Base-by-base conservation (phyloP, 768 basidiomycete species). In the Chlorophyllum brunneum region DNA sequence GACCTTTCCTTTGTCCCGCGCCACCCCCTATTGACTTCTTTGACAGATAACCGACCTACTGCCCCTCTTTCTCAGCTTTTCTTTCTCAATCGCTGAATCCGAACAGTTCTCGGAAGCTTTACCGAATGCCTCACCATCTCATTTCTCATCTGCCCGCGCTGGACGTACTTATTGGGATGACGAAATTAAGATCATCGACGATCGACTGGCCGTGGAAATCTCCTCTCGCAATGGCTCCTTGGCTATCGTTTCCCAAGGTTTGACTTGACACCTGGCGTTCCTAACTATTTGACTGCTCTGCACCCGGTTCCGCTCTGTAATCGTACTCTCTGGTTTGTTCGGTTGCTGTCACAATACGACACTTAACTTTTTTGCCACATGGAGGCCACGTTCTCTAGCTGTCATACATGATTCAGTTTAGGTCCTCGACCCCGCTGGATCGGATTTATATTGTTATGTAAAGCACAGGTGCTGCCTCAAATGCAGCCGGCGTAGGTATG, bases 121-220 rank as follows among this genome's bases (percentile, higher is more conserved):
- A 22, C 20, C 31, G n/a, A n/a, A n/a, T n/a, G n/a, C n/a, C n/a
- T n/a, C n/a, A n/a, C n/a, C n/a, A n/a, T n/a, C n/a, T n/a, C n/a
- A n/a, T n/a, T n/a, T n/a, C n/a, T n/a, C n/a, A n/a, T n/a, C n/a
- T n/a, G n/a, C n/a, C n/a, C n/a, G n/a, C n/a, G n/a, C n/a, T n/a
- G n/a, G n/a, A n/a, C n/a, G 47, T 34, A 11, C 16, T 37, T 31
- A 36, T 33, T 33, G 33, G 29, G 29, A 13, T 23, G 22, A 27
- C 23, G 47, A 48, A 15, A n/a, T 26, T n/a, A 48, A 37, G 33
- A 48, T 31, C 31, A n/a, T n/a, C n/a, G n/a, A n/a, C n/a, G 26
- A 20, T 16, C 34, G 34, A 15, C 11, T 15, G 34, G 34, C 34
- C 34, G 34, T 16, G 34, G 34, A 5, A 36, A 9, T 31, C 30